Evolutionary conservation across 2,329 filamentous ascomycete species (phyloP).

Genomic region (Xylaria sp.): DNA sequence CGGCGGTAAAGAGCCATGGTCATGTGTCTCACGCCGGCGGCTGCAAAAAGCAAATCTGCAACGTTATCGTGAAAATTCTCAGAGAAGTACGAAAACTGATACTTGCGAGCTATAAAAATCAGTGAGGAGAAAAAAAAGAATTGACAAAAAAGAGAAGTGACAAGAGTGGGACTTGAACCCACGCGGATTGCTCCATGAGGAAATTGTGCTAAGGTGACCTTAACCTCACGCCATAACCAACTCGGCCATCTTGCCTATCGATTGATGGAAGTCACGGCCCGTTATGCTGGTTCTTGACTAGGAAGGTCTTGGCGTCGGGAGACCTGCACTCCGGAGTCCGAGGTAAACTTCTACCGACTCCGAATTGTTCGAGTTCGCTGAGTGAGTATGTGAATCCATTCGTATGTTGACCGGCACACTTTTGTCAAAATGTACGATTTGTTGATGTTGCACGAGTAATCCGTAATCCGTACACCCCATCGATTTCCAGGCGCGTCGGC

Average conservation of each 20-base stretch:
- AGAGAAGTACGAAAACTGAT: background rate
- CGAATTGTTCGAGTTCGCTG: too few species aligned
- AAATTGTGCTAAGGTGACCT: conserved; percentile 30
- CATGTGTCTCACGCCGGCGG: background rate
- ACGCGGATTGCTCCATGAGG: conserved; percentile 35
- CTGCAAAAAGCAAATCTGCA: background rate
- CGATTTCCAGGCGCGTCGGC: background rate
- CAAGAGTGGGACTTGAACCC: conserved; percentile 38
- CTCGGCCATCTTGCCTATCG: conserved; percentile 32
- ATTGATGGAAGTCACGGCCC: background rate
- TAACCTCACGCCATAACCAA: conserved; percentile 36
- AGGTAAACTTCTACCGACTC: too few species aligned
- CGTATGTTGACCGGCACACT: too few species aligned
- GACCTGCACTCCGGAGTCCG: too few species aligned
- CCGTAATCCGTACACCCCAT: too few species aligned
- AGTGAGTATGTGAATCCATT: too few species aligned
- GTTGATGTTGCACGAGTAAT: too few species aligned
- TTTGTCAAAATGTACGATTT: too few species aligned
- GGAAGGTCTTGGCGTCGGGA: too few species aligned
- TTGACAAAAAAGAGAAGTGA: conserved; percentile 3
- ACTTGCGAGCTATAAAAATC: background rate
- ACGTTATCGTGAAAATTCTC: background rate
- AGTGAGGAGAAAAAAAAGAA: background rate
- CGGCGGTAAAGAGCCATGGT: background rate
- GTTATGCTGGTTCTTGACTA: too few species aligned